Base-by-base conservation (phyloP, 495 filamentous ascomycete species). In the Viridothelium virens region DNA sequence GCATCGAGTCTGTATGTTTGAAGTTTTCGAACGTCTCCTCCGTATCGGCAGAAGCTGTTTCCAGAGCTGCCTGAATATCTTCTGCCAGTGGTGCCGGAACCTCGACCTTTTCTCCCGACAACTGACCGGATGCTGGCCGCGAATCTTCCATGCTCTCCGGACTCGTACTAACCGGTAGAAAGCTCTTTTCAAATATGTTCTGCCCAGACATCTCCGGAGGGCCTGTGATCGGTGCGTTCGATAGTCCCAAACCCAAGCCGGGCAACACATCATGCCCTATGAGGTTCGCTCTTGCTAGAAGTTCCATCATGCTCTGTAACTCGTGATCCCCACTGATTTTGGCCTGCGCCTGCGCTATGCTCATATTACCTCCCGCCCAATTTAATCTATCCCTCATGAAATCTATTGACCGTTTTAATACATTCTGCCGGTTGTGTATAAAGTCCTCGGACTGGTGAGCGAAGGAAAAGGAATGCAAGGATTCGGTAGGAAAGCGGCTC, bases 381-480 rank as follows among this genome's bases (percentile, higher is more conserved):
- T 91, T 91, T 74, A 96, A 82, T 65, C 88, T 91, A 74, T 97
- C 92, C 72, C 90, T 87, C 93, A 99, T 94, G 74, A 97, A 97
- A 76, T 97, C 95, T 68, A 98, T 89, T 14, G 92, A 95, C 64
- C 92, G 82, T 74, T 96, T 97, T 71, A 99, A 74, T 25, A 96
- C 88, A 77, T 91, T 97, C 73, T 97, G 95, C 59, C 95, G 85
- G 72, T 81, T 96, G 72, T 96, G 89, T 37, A 97, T 83, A 56
- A 89, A 80, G 70, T 97, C 92, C 72, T 96, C 93, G 4, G 92
- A 92, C 76, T 96, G 93, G 66, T 96, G 91, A 2, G 95, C 91
- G 75, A 99, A 99, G 38, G 95, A 97, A 78, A 99, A 99, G 0
- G 95, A 97, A 74, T 99, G 94, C 66, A 99, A 77, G 0, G 94